Base-by-base conservation (phyloP, 441 rosid species). In the Erysimum cheiri region DNA sequence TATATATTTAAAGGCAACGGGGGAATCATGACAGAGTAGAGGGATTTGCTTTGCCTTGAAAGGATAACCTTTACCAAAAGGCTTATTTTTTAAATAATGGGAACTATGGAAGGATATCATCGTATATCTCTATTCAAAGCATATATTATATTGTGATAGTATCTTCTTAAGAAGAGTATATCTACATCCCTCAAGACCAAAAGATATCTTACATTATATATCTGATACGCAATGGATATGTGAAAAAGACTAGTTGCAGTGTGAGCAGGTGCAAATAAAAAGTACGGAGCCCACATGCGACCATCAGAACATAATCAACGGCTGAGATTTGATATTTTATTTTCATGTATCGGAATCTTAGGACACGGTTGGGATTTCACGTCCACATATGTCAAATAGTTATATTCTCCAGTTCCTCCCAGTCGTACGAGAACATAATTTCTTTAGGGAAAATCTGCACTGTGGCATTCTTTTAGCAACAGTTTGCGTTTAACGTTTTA, bases 21-120 rank as follows among this genome's bases (percentile, higher is more conserved):
- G 29, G 40, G 70, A 71, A 64, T 57, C 70, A 65, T 72, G 76
- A 72, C 76, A 72, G 70, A 59, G 41, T 2, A 55, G 64, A 33
- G 24, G 59, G 76, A 72, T 72, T 55, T 55, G 70, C 65, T 72
- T 64, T 71, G 64, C 70, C 64, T 63, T 71, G 50, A 64, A 71
- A 55, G 40, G 70, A 55, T 72, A 46, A 63, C 56, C 70, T 62
- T 54, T 62, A 53, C 44, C 33, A 55, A 46, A 54, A 55, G 50
- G 64, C 6, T 36, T 64, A 4, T 5, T 35, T 41, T 33, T 12
- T 13, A 24, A 40, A 17, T 48, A 69, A 11, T 17, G 54, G 8
- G 40, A 60, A 40, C 43, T 24, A 33, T 43, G 22, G 22, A 71
- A 54, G 35, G 60, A 72, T 65, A 33, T 64, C 60, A 48, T 48